phyloP scores from a whole-genome alignment of 2,329 filamentous ascomycete species.

The Fusarium nematophilum region DNA sequence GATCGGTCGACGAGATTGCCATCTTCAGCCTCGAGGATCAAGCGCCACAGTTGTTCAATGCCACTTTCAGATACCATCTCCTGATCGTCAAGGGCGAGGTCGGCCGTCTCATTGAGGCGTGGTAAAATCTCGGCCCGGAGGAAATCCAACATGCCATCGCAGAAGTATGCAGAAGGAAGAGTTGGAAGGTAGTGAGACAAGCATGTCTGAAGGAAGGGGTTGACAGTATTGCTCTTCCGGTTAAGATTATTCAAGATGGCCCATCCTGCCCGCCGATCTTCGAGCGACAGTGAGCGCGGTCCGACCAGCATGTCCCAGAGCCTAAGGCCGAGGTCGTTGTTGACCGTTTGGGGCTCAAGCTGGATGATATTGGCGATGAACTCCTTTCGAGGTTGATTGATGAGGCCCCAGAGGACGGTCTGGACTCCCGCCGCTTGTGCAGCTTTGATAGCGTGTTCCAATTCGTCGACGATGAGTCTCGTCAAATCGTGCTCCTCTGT shows the following conservation, averaged over 20 bases:
- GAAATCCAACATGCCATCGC: constrained; percentile 71
- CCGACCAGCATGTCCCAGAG: constrained; percentile 83
- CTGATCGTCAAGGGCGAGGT: constrained; percentile 63
- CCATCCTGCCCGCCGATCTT: constrained; percentile 77
- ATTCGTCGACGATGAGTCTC: constrained; percentile 70
- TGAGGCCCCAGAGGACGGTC: constrained; percentile 58
- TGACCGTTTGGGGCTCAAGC: constrained; percentile 71
- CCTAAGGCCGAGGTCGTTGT: constrained; percentile 67
- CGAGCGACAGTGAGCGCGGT: constrained; percentile 65
- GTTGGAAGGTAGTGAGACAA: constrained; percentile 67
- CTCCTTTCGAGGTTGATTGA: constrained; percentile 66
- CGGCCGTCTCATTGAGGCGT: constrained; percentile 57
- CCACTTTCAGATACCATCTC: constrained; percentile 63
- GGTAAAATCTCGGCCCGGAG: constrained; percentile 64
- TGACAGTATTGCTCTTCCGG: constrained; percentile 56
- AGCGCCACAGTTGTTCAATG: constrained; percentile 83
- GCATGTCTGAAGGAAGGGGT: constrained; percentile 67
- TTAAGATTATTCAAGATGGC: constrained; percentile 65
- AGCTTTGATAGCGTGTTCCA: constrained; percentile 64
- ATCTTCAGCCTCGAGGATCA: constrained; percentile 77
- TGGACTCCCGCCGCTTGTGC: constrained; percentile 51
- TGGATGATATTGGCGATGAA: constrained; percentile 69
- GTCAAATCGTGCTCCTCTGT: constrained; percentile 71
- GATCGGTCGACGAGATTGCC: constrained; percentile 74
- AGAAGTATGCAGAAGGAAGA: constrained; percentile 69